Conservation (phyloP, 495 filamentous ascomycete species). For the Neurospora cerealis region DNA sequence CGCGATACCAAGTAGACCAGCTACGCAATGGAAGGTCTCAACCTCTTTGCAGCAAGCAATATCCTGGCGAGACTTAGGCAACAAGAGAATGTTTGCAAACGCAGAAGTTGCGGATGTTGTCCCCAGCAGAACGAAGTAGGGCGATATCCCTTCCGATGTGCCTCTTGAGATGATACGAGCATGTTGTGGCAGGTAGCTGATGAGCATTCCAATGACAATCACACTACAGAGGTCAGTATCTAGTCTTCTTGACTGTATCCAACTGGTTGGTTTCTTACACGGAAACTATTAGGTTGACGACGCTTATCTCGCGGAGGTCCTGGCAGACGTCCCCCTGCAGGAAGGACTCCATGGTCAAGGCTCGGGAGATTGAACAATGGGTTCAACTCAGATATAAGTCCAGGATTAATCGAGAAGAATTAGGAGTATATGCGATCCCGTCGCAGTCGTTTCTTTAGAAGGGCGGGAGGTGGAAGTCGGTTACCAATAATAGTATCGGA, state of each 20-base stretch:
- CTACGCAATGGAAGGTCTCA: slow-evolving; percentile 70
- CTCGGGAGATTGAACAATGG: not conserved
- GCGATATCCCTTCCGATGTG: slow-evolving; percentile 92
- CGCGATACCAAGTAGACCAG: slow-evolving; percentile 73
- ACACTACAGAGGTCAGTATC: slow-evolving; percentile 38
- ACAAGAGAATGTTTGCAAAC: slow-evolving; percentile 82
- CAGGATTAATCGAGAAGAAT: not conserved
- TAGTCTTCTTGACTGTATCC: not conserved
- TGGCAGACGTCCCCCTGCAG: slow-evolving; percentile 34
- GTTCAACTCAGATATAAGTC: not conserved
- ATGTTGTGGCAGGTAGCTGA: slow-evolving; percentile 94
- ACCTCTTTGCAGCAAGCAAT: slow-evolving; percentile 76
- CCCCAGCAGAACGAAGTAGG: slow-evolving; percentile 86
- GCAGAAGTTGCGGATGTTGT: slow-evolving; percentile 78
- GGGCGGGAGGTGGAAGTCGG: not conserved
- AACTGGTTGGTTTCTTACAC: slow-evolving; percentile 34
- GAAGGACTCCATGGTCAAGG: slow-evolving; percentile 23
- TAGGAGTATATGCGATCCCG: not conserved
- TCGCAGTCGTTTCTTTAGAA: not conserved
- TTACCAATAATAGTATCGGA: not conserved
- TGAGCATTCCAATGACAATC: slow-evolving; percentile 79
- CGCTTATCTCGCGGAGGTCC: slow-evolving; percentile 40
- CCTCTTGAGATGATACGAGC: slow-evolving; percentile 75
- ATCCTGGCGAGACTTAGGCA: slow-evolving; percentile 66
- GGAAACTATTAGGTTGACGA: slow-evolving; percentile 52